Evolutionary conservation across 306 rosid genomes (phyloP).

Genomic region (Purshia tridentata): DNA sequence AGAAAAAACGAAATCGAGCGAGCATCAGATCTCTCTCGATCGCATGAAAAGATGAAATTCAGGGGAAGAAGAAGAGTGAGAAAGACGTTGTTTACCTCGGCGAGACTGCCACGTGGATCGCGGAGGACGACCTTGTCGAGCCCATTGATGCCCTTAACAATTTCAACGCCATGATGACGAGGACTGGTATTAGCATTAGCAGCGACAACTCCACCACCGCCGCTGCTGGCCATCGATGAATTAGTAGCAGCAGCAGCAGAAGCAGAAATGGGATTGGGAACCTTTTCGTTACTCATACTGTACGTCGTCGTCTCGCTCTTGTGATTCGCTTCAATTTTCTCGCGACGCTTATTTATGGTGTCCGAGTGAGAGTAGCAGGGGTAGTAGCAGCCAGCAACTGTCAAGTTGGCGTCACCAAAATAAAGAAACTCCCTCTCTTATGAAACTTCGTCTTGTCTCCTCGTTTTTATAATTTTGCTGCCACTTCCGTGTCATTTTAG

Average conservation of each 20-base stretch:
- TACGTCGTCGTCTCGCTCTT: too few species aligned
- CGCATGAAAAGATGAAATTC: background rate
- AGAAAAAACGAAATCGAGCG: background rate
- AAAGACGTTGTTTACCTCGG: constrained; percentile 45
- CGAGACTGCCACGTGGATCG: constrained; percentile 42
- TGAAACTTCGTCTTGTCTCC: background rate
- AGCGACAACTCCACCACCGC: background rate
- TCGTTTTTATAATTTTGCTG: background rate
- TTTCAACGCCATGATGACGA: constrained; percentile 28
- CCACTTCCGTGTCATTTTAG: too few species aligned
- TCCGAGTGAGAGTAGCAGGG: background rate
- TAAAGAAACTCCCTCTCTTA: background rate
- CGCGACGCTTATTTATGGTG: background rate
- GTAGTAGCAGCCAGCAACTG: background rate
- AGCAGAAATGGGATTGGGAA: constrained; percentile 15
- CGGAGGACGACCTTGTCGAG: constrained; percentile 46
- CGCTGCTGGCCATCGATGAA: background rate
- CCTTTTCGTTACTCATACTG: constrained; percentile 47
- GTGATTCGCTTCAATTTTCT: too few species aligned
- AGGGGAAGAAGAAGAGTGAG: constrained; percentile 11
- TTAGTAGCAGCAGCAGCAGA: constrained; percentile 2
- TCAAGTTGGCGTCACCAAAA: background rate
- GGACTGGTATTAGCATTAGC: background rate
- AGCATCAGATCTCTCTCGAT: constrained; percentile 14
- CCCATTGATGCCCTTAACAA: constrained; percentile 70